Evolutionary conservation across 1,284 basidiomycete genomes (phyloP).

Genomic region (Athelia psychrophila): DNA sequence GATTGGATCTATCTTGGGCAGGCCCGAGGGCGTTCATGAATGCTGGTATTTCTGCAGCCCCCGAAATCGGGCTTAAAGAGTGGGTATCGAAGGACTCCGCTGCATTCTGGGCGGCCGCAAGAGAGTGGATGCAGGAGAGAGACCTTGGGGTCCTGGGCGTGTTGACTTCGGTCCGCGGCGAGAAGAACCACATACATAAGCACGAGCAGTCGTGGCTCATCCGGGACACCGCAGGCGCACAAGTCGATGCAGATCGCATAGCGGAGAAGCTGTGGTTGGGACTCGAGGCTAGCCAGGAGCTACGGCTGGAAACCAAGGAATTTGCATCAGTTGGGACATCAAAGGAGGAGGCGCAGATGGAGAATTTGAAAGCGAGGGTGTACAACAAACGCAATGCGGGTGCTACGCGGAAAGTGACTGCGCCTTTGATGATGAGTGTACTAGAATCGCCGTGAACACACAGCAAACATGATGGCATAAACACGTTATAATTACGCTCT

Average conservation of each 20-base stretch:
- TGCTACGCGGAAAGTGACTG: slow-evolving; percentile 78
- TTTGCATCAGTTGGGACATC: slow-evolving; percentile 30
- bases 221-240: slow-evolving; percentile 17
- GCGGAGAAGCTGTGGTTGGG: slow-evolving; percentile 46
- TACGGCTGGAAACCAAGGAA: slow-evolving; percentile 46
- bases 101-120: slow-evolving; percentile 43
- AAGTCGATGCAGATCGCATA: slow-evolving; percentile 26
- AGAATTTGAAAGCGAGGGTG: slow-evolving; percentile 33
- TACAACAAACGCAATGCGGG: slow-evolving; percentile 78
- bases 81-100: slow-evolving; percentile 39
- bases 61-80: slow-evolving; percentile 56
- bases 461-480: too few relatives aligned
- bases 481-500: slow-evolving; percentile 4
- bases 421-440: slow-evolving; percentile 67
- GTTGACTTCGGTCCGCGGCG: slow-evolving; percentile 63
- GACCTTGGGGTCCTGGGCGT: slow-evolving; percentile 70
- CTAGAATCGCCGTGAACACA: slow-evolving; percentile 28
- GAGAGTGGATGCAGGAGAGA: slow-evolving; percentile 66
- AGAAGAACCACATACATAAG: slow-evolving; percentile 54
- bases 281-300: slow-evolving; percentile 50
- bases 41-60: slow-evolving; percentile 78
- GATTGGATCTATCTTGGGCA: slow-evolving; percentile 40
- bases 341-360: slow-evolving; percentile 22
- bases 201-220: slow-evolving; percentile 73
- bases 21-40: slow-evolving; percentile 33